phyloP scores from a whole-genome alignment of 2,329 filamentous ascomycete species.

The Magnaporthiopsis incrustans region DNA sequence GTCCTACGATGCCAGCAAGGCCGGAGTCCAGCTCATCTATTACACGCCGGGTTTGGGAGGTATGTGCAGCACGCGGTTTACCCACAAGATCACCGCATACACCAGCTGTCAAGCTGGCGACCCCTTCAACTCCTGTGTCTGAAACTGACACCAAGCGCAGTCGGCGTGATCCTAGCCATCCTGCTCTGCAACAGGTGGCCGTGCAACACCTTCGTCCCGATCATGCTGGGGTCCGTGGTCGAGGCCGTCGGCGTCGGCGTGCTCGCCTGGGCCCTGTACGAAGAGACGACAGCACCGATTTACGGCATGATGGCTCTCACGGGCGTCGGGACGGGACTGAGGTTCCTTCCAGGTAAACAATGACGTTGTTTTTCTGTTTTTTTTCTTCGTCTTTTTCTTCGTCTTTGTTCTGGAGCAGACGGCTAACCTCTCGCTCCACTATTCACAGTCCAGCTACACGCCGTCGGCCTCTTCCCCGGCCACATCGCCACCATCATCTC shows the following conservation, averaged over 20 bases:
- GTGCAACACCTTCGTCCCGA: conserved; percentile 50
- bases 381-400: too few species aligned
- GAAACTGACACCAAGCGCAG: conserved; percentile 16
- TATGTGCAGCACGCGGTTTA: conserved; percentile 19
- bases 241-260: conserved; percentile 51
- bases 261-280: conserved; percentile 47
- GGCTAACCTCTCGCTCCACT: conserved; percentile 9
- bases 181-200: conserved; percentile 54
- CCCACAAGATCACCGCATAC: too few species aligned
- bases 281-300: conserved; percentile 34
- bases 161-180: conserved; percentile 49
- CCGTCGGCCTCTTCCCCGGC: conserved; percentile 50
- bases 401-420: too few species aligned
- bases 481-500: conserved; percentile 51
- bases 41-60: conserved; percentile 56
- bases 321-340: conserved; percentile 53
- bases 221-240: conserved; percentile 47
- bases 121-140: too few species aligned
- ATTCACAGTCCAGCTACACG: conserved; percentile 40
- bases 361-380: too few species aligned
- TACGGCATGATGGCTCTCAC: conserved; percentile 61
- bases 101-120: too few species aligned
- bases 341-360: conserved; percentile 53
- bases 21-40: conserved; percentile 52
- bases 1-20: conserved; percentile 30